Conservation (phyloP, 1,284 basidiomycete genomes). For the Austropuccinia psidii region DNA sequence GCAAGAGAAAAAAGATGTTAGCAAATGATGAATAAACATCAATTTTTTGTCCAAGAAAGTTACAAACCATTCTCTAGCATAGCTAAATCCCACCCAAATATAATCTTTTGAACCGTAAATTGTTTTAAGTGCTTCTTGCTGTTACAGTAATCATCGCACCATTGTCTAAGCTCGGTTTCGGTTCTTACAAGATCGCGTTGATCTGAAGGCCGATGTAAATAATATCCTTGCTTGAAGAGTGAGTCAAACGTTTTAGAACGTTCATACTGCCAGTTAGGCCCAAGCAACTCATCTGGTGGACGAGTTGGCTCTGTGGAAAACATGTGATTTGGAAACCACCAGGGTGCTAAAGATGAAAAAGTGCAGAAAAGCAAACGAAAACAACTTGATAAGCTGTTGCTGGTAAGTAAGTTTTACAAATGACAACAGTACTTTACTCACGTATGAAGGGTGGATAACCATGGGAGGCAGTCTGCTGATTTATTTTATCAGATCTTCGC, state of each 20-base stretch:
- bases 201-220: background rate
- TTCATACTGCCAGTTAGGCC: background rate
- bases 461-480: background rate
- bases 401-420: background rate
- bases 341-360: slow-evolving; percentile 2
- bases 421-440: background rate
- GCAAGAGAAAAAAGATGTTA: background rate
- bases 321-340: slow-evolving; percentile 10
- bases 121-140: slow-evolving; percentile 4
- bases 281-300: slow-evolving; percentile 11
- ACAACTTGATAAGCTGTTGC: background rate
- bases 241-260: background rate
- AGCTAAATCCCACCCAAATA: slow-evolving; percentile 27
- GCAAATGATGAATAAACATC: background rate
- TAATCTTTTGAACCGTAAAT: slow-evolving; percentile 14
- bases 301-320: slow-evolving; percentile 15
- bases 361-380: background rate
- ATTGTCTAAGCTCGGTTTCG: slow-evolving; percentile 14
- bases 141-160: slow-evolving; percentile 26
- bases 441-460: slow-evolving; percentile 28
- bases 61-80: background rate
- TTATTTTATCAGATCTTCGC: slow-evolving; percentile 5
- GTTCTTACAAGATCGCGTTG: background rate
- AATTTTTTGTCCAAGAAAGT: background rate
- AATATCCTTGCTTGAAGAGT: background rate